A percentile compares a stretch with the other conserved stretches of the same genome.
phyloP scores from a whole-genome alignment of 2,329 filamentous ascomycete species.

The Colletotrichum chlorophyti region DNA sequence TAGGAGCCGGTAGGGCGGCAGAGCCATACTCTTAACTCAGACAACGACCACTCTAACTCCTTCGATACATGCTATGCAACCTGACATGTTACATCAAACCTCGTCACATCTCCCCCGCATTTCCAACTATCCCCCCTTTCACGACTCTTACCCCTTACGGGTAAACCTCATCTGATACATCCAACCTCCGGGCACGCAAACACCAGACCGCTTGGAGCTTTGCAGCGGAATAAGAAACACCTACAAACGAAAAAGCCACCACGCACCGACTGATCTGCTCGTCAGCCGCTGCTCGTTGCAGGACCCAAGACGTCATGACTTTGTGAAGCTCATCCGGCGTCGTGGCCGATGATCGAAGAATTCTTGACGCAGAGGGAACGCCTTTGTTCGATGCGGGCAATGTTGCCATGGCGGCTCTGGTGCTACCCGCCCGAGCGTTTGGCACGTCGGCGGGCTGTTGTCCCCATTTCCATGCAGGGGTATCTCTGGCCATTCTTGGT shows the following conservation, averaged over 20 bases:
- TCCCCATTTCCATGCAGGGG: background rate
- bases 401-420: no score
- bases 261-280: background rate
- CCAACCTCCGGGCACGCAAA: background rate
- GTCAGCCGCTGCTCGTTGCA: background rate
- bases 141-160: background rate
- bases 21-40: conserved; percentile 6
- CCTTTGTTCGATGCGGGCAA: no score
- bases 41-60: conserved; percentile 4
- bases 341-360: conserved; percentile 9
- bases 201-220: background rate
- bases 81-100: background rate
- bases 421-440: no score
- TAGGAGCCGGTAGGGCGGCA: conserved; percentile 1
- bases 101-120: background rate
- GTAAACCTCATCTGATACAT: background rate
- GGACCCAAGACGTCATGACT: conserved; percentile 24
- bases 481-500: background rate
- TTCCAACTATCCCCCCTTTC: background rate
- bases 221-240: conserved; percentile 8
- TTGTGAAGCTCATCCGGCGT: background rate
- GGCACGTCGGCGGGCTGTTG: background rate
- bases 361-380: no score
- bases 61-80: no score
- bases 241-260: background rate